Percentiles rank a stretch among this genome's conserved stretches.
phyloP scores from a whole-genome alignment of 2,329 filamentous ascomycete species.

The Corynespora cassiicola region DNA sequence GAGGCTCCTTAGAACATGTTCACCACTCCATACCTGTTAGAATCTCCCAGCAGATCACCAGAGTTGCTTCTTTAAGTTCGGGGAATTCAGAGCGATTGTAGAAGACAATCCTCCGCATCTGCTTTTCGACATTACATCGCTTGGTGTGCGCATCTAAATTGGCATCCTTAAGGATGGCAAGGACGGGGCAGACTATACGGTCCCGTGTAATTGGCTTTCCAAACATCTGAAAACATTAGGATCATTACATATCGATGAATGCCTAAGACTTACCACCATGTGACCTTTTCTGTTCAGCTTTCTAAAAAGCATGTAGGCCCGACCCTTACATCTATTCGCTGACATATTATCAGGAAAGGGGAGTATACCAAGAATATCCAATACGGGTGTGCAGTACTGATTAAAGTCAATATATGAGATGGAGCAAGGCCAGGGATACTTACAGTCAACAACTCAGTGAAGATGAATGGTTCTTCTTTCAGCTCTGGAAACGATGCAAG shows the following conservation, averaged over 20 bases:
- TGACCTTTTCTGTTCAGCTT: too few species aligned
- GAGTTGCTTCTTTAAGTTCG: constrained; percentile 15
- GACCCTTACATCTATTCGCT: too few species aligned
- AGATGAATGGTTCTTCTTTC: too few species aligned
- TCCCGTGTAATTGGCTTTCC: neutral
- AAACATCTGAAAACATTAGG: neutral
- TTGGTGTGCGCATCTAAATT: neutral
- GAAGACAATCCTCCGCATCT: constrained; percentile 18
- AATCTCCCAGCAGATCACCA: constrained; percentile 25
- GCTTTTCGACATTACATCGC: constrained; percentile 14
- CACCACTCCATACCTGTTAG: constrained; percentile 22
- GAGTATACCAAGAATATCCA: too few species aligned
- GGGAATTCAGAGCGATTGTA: constrained; percentile 18
- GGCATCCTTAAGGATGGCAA: neutral
- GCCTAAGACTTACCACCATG: too few species aligned
- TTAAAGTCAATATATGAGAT: too few species aligned
- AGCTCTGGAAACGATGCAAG: too few species aligned
- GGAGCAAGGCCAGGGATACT: too few species aligned
- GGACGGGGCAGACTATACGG: constrained; percentile 6
- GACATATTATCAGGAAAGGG: too few species aligned
- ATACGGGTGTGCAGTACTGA: too few species aligned
- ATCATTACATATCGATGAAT: neutral
- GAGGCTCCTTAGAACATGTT: too few species aligned
- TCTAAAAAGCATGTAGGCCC: neutral
- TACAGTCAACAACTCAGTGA: too few species aligned